Evolutionary conservation across 1,139 yeast genomes (phyloP).

Genomic region (Insectozyma bohioensis): DNA sequence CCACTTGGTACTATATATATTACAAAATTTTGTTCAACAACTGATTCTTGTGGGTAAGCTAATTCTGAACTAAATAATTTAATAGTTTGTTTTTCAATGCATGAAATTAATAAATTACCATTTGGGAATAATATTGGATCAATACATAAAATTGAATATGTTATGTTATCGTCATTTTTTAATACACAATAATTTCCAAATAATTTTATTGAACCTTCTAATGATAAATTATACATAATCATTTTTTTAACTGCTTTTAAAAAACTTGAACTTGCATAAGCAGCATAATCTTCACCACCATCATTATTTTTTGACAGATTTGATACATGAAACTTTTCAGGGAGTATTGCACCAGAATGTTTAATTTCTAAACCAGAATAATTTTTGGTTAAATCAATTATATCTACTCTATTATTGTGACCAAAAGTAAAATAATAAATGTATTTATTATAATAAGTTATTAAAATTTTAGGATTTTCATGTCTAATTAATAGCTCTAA

Average conservation of each 20-base stretch:
- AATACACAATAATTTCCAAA: constrained; percentile 56
- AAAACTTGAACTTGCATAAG: constrained; percentile 55
- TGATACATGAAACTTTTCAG: constrained; percentile 21
- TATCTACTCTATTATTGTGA: constrained; percentile 27
- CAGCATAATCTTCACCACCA: constrained; percentile 21
- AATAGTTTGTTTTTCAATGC: constrained; percentile 25
- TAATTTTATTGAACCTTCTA: constrained; percentile 38
- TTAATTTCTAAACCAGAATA: constrained; percentile 35
- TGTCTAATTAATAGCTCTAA: constrained; percentile 59
- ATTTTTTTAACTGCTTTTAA: constrained; percentile 60
- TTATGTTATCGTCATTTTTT: constrained; percentile 12
- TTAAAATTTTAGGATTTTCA: constrained; percentile 49
- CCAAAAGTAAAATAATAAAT: constrained; percentile 56
- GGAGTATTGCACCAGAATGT: constrained; percentile 21
- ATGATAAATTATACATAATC: constrained; percentile 47
- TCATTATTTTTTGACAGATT: constrained; percentile 21
- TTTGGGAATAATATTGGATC: constrained; percentile 55
- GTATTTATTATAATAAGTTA: constrained; percentile 60
- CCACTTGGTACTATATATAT: constrained; percentile 76
- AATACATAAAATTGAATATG: constrained; percentile 37
- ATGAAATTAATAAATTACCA: constrained; percentile 48
- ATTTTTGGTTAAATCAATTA: constrained; percentile 31
- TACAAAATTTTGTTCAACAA: constrained; percentile 38
- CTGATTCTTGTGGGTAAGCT: constrained; percentile 13
- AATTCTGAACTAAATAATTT: constrained; percentile 31